These are phyloP conservation scores for Rosa persica DNA, from an alignment of 306 rosid species.

Conservation along the genomic window DNA sequence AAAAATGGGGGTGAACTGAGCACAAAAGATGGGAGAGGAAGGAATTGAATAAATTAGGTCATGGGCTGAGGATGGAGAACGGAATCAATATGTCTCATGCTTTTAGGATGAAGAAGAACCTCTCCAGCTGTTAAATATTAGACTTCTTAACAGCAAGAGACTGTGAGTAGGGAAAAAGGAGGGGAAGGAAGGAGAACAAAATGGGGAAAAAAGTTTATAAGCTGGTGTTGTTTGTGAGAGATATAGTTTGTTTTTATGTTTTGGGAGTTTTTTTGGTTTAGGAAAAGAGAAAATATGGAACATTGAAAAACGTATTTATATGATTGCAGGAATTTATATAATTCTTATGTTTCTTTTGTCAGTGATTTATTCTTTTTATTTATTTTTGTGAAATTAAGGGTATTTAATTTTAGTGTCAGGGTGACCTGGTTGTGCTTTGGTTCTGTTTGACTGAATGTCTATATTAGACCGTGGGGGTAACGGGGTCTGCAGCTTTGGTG, in stretches of 20 bases:
- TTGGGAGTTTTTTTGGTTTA: conserved; percentile 22
- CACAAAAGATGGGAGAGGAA: not conserved
- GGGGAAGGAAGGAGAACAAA: not conserved
- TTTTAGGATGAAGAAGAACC: conserved; percentile 35
- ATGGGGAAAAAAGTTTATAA: not conserved
- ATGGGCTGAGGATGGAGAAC: conserved; percentile 30
- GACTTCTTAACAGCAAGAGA: conserved; percentile 56
- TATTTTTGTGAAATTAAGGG: conserved; percentile 4
- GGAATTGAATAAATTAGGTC: conserved; percentile 43
- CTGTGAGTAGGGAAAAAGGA: conserved; percentile 9
- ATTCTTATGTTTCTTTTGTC: conserved; percentile 12
- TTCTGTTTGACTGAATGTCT: conserved; percentile 40
- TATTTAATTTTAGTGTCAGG: conserved; percentile 11
- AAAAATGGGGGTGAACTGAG: not conserved
- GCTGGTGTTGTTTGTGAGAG: conserved; percentile 32
- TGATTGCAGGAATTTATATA: conserved; percentile 33
- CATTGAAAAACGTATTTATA: conserved; percentile 10
- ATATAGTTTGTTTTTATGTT: conserved; percentile 25
- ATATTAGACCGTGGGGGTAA: conserved; percentile 27
- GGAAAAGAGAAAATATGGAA: conserved; percentile 2
- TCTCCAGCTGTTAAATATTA: conserved; percentile 72
- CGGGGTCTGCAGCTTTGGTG: conserved; percentile 28
- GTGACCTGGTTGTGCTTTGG: conserved; percentile 23
- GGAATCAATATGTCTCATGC: conserved; percentile 35
- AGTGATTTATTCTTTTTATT: not conserved